Percentiles rank a stretch among this genome's conserved stretches.
Conservation (phyloP, 1,284 basidiomycete species). For the Ustilago bromivora region DNA sequence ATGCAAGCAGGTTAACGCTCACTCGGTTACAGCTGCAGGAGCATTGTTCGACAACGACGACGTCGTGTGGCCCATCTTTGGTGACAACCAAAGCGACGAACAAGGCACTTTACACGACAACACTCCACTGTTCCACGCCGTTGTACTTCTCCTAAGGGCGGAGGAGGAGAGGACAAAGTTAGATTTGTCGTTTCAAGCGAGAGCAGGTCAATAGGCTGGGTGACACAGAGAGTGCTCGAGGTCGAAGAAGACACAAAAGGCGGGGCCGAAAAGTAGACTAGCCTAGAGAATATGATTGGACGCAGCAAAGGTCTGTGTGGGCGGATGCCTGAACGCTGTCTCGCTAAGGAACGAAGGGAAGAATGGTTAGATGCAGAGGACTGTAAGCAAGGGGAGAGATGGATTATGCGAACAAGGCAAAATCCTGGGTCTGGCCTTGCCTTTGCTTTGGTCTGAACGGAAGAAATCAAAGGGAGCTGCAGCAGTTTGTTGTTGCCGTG, state of each 20-base stretch:
- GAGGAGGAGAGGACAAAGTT: constrained; percentile 1
- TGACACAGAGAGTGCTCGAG: constrained; percentile 5
- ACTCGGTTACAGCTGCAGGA: neutral
- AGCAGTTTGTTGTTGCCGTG: neutral
- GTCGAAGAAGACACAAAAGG: constrained; percentile 7
- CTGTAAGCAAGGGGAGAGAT: constrained; percentile 15
- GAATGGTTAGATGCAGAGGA: neutral
- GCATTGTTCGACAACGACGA: constrained; percentile 2
- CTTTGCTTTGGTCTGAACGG: too few species aligned
- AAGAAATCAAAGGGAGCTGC: neutral
- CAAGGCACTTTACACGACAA: constrained; percentile 5
- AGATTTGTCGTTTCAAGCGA: constrained; percentile 3
- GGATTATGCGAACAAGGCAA: constrained; percentile 2
- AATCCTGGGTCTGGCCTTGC: neutral
- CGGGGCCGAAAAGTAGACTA: constrained; percentile 24
- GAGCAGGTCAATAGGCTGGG: constrained; percentile 6
- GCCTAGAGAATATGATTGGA: neutral
- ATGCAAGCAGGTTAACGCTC: neutral
- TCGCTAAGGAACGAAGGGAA: neutral
- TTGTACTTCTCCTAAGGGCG: neutral
- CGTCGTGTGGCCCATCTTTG: neutral
- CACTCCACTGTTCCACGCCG: neutral
- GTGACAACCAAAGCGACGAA: neutral
- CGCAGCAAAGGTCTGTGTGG: neutral
- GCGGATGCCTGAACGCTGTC: neutral